A percentile compares a stretch with the other conserved stretches of the same genome.
Evolutionary conservation across 768 basidiomycete genomes (phyloP).

Genomic region (Pleurotus platypus): DNA sequence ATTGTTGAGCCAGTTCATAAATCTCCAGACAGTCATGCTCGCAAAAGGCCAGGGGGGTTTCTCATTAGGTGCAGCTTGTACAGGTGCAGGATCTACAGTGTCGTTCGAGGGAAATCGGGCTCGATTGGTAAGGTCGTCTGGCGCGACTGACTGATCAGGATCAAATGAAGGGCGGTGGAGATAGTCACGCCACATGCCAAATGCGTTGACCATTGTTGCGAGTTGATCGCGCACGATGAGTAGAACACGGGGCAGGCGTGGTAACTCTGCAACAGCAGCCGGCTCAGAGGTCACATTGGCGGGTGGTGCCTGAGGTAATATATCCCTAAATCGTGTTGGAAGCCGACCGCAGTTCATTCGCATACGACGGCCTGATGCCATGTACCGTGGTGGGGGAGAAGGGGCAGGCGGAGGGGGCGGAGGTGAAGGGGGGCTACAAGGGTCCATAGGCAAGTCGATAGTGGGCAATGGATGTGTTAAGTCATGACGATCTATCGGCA

Average conservation of each 20-base stretch:
- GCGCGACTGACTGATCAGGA: constrained; percentile 12
- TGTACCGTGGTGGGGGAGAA: background rate
- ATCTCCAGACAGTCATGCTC: constrained; percentile 17
- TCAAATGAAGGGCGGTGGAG: constrained; percentile 16
- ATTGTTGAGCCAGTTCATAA: constrained; percentile 26
- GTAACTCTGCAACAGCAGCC: background rate
- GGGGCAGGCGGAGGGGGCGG: background rate
- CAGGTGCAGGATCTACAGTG: background rate
- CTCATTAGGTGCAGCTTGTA: too few relatives aligned
- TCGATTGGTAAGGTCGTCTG: constrained; percentile 15
- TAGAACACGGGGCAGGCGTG: constrained; percentile 13
- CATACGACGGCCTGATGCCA: background rate
- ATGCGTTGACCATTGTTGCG: constrained; percentile 12
- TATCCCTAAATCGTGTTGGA: constrained; percentile 12
- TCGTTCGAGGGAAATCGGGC: background rate
- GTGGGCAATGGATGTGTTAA: too few relatives aligned
- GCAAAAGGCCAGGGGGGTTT: constrained; percentile 18
- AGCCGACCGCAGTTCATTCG: background rate
- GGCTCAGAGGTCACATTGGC: background rate
- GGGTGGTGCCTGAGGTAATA: constrained; percentile 12
- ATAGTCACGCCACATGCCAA: constrained; percentile 18
- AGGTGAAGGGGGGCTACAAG: background rate
- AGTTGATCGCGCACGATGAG: constrained; percentile 11
- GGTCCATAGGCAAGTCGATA: too few relatives aligned
- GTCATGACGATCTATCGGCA: too few relatives aligned